These are phyloP conservation scores for Ophiostoma quercus DNA, from an alignment of 2,329 filamentous ascomycete species.

Conservation along the genomic window DNA sequence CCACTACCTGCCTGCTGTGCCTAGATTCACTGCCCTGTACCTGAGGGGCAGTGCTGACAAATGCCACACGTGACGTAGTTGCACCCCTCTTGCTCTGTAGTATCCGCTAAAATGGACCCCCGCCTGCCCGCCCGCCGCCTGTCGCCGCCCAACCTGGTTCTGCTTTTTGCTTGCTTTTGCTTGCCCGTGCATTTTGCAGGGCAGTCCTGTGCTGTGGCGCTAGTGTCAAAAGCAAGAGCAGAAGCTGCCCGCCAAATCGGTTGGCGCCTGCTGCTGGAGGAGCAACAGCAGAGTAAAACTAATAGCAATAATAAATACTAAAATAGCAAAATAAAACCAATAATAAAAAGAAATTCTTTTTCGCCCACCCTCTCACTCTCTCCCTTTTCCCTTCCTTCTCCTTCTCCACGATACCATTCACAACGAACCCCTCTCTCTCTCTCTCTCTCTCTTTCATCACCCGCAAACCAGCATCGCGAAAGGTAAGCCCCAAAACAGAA, in stretches of 20 bases:
- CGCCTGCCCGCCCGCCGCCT: slow-evolving; percentile 18
- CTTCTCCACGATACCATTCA: slow-evolving; percentile 22
- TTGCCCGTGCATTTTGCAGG: not conserved
- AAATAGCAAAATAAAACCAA: slow-evolving; percentile 26
- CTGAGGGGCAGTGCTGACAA: slow-evolving; percentile 14
- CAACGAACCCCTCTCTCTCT: slow-evolving; percentile 16
- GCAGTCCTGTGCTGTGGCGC: not conserved
- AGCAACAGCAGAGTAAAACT: slow-evolving; percentile 22
- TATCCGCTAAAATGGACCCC: not conserved
- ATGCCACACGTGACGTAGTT: slow-evolving; percentile 22
- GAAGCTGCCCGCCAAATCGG: slow-evolving; percentile 21
- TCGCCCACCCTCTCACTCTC: slow-evolving; percentile 18
- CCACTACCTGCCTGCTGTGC: not conserved
- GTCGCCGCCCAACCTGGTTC: slow-evolving; percentile 26
- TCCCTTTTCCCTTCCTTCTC: slow-evolving; percentile 17
- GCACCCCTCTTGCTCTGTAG: slow-evolving; percentile 2
- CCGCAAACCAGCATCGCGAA: slow-evolving; percentile 22
- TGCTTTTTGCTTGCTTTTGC: not conserved
- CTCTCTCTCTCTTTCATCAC: slow-evolving; percentile 12
- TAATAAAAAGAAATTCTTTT: slow-evolving; percentile 28
- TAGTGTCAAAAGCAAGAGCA: not conserved
- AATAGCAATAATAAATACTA: not conserved
- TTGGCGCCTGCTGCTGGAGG: slow-evolving; percentile 22
- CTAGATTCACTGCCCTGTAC: slow-evolving; percentile 5
- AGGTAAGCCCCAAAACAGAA: slow-evolving; percentile 22